These are phyloP conservation scores for Alternaria rosae DNA, from an alignment of 2,329 filamentous ascomycete genomes.

Conservation along the genomic window DNA sequence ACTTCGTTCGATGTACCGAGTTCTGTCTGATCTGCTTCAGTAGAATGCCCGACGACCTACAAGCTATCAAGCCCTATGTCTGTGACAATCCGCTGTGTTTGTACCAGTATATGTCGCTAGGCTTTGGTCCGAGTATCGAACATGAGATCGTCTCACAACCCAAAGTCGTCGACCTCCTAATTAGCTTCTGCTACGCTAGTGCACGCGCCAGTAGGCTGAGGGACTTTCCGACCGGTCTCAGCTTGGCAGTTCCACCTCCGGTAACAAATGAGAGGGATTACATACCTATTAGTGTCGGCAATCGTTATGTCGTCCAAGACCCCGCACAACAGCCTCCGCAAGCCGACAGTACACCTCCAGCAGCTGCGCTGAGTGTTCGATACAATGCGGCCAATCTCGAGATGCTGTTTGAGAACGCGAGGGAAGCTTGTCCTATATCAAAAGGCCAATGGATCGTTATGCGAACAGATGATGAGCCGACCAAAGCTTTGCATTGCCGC, in stretches of 20 bases:
- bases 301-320: not conserved
- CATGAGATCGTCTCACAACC: constrained; percentile 82
- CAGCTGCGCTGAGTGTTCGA: constrained; percentile 19
- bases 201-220: constrained; percentile 55
- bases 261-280: constrained; percentile 28
- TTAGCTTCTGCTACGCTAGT: constrained; percentile 79
- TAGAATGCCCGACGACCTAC: constrained; percentile 69
- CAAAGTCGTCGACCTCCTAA: constrained; percentile 81
- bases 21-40: constrained; percentile 88
- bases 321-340: not conserved
- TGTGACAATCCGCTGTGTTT: constrained; percentile 79
- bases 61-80: constrained; percentile 76
- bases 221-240: constrained; percentile 66
- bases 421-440: constrained; percentile 46
- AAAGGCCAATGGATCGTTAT: constrained; percentile 63
- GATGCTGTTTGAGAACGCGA: constrained; percentile 52
- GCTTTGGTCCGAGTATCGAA: constrained; percentile 84
- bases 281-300: not conserved
- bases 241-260: constrained; percentile 59
- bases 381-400: constrained; percentile 52
- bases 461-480: constrained; percentile 21
- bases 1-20: constrained; percentile 80
- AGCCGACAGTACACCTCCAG: not conserved
- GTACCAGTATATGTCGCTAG: constrained; percentile 87
- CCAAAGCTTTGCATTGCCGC: constrained; percentile 56